A percentile compares a stretch with the other conserved stretches of the same genome.
Conservation (phyloP, 2,329 filamentous ascomycete species). For the Cladosporium sp. region DNA sequence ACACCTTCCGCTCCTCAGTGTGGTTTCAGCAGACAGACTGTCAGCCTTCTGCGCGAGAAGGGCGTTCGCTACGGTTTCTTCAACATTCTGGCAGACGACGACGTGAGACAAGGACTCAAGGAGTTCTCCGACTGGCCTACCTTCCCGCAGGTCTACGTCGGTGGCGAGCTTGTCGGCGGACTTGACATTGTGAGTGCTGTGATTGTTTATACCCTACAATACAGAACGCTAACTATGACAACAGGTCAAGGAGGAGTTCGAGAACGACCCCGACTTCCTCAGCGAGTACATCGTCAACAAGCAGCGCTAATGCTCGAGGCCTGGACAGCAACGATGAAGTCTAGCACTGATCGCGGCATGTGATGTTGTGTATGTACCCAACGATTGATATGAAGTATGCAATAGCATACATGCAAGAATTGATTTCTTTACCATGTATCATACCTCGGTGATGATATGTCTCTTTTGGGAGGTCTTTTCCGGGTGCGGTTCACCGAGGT, state of each 20-base stretch:
- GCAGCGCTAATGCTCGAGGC: constrained; percentile 23
- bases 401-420: no score
- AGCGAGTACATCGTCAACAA: constrained; percentile 57
- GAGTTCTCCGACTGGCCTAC: constrained; percentile 98
- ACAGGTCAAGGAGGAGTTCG: constrained; percentile 89
- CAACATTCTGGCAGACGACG: constrained; percentile 96
- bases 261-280: constrained; percentile 77
- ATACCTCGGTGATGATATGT: no score
- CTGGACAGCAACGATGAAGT: constrained; percentile 20
- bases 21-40: constrained; percentile 87
- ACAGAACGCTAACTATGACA: not conserved
- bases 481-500: no score
- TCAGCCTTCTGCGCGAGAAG: constrained; percentile 79
- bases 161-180: constrained; percentile 85
- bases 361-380: not conserved
- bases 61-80: constrained; percentile 97
- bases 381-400: not conserved
- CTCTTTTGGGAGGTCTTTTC: no score
- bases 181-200: constrained; percentile 78
- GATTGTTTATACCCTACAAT: not conserved
- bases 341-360: constrained; percentile 13
- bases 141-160: constrained; percentile 89
- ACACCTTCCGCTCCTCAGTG: constrained; percentile 82
- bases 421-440: no score
- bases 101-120: constrained; percentile 93